Conservation (phyloP, 2,329 filamentous ascomycete species). For the Alternaria incomplexa region DNA sequence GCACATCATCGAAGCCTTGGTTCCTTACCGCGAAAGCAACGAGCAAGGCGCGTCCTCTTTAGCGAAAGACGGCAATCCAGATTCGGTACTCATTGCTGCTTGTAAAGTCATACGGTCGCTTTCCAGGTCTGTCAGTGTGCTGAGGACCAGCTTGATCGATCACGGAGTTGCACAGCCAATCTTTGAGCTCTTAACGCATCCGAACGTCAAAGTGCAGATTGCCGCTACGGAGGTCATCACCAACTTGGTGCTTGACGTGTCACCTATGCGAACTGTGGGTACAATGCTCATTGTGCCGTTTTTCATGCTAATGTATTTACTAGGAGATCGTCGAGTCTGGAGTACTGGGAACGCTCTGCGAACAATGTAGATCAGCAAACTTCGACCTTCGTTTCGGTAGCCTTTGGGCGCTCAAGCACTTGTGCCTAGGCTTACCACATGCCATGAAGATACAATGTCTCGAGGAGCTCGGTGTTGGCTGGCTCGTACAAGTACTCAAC, state of each 20-base stretch:
- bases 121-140: constrained; percentile 80
- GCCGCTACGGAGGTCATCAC: constrained; percentile 83
- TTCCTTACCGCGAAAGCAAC: constrained; percentile 59
- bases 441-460: constrained; percentile 78
- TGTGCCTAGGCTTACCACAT: constrained; percentile 74
- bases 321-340: constrained; percentile 73
- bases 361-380: constrained; percentile 82
- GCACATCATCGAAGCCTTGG: constrained; percentile 84
- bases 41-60: constrained; percentile 39
- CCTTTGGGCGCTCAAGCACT: constrained; percentile 91
- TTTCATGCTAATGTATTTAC: constrained; percentile 16
- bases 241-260: constrained; percentile 87
- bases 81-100: constrained; percentile 79
- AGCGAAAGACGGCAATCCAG: constrained; percentile 74
- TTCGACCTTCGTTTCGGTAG: constrained; percentile 82
- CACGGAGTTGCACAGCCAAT: constrained; percentile 79
- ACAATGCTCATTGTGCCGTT: no score
- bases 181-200: constrained; percentile 75
- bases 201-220: constrained; percentile 79
- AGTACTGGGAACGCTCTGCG: constrained; percentile 77
- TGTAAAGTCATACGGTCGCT: constrained; percentile 83
- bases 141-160: constrained; percentile 88
- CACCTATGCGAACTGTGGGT: constrained; percentile 85
- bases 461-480: constrained; percentile 76
- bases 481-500: constrained; percentile 80